A percentile compares a stretch with the other conserved stretches of the same genome.
Evolutionary conservation across 2,329 filamentous ascomycete genomes (phyloP).

Genomic region (Chaetomiaceae sp.): DNA sequence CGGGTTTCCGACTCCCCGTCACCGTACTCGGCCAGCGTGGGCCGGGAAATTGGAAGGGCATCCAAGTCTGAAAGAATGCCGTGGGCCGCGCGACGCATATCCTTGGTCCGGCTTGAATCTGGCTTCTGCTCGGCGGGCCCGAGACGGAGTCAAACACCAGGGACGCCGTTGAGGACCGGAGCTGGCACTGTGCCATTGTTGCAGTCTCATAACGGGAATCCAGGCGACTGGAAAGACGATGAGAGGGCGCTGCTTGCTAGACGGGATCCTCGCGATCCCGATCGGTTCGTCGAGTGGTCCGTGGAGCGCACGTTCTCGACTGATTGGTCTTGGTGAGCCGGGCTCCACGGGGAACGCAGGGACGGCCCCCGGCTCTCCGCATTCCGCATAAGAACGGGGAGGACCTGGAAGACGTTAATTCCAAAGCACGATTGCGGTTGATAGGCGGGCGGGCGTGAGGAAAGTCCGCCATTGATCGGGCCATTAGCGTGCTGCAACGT

Average conservation of each 20-base stretch:
- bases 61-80: background rate
- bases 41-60: background rate
- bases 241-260: background rate
- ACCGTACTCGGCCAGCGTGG: background rate
- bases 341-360: constrained; percentile 16
- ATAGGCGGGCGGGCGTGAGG: background rate
- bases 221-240: background rate
- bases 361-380: constrained; percentile 6
- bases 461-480: background rate
- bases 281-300: background rate
- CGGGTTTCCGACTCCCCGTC: background rate
- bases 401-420: background rate
- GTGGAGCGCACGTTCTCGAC: constrained; percentile 25
- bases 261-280: no score
- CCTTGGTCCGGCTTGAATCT: background rate
- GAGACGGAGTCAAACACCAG: background rate
- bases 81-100: background rate
- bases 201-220: background rate
- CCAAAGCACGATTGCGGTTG: background rate
- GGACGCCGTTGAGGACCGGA: background rate
- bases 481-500: constrained; percentile 13
- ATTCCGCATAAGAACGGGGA: constrained; percentile 2
- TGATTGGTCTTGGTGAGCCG: constrained; percentile 23
- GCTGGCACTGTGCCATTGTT: background rate
- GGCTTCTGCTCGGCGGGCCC: background rate